A percentile compares a stretch with the other conserved stretches of the same genome.
These are phyloP conservation scores for Sergeia podlipaevii DNA, from an alignment of 208 protist genomes.

Conservation along the genomic window DNA sequence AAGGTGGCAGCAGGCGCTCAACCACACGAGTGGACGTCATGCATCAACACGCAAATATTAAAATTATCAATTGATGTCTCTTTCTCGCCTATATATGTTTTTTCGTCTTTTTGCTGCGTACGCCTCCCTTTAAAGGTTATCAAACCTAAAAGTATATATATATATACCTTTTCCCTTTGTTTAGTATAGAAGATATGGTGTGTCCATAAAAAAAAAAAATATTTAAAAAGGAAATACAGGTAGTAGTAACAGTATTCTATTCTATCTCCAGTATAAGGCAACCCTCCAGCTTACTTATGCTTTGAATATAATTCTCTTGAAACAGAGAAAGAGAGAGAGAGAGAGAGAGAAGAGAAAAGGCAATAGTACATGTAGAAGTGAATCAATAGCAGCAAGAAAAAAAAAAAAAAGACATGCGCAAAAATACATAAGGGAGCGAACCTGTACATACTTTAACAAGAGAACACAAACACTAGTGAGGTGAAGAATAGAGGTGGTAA, in stretches of 20 bases:
- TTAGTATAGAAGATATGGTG: neutral
- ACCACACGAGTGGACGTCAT: constrained; percentile 14
- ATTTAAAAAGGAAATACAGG: neutral
- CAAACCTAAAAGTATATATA: too few species aligned
- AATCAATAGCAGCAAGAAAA: too few species aligned
- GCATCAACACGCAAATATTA: neutral
- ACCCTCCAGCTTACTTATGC: too few species aligned
- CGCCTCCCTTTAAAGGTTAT: too few species aligned
- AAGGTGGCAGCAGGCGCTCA: constrained; percentile 39
- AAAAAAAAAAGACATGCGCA: neutral
- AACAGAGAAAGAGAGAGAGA: too few species aligned
- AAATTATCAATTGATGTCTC: too few species aligned
- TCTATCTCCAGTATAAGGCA: too few species aligned
- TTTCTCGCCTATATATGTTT: too few species aligned
- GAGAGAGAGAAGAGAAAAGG: constrained; percentile 7
- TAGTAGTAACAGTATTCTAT: neutral
- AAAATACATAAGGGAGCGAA: neutral
- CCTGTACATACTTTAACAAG: neutral
- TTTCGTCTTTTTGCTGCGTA: too few species aligned
- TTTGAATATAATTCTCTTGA: too few species aligned
- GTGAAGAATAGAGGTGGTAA: neutral
- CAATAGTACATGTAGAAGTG: too few species aligned
- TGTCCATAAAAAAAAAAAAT: constrained; percentile 9
- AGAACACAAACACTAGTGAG: neutral
- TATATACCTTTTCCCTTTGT: too few species aligned